Evolutionary conservation across 345 rosid species (phyloP), one percentile per base, ranked within the genome.

Genomic region (Hevea brasiliensis): DNA sequence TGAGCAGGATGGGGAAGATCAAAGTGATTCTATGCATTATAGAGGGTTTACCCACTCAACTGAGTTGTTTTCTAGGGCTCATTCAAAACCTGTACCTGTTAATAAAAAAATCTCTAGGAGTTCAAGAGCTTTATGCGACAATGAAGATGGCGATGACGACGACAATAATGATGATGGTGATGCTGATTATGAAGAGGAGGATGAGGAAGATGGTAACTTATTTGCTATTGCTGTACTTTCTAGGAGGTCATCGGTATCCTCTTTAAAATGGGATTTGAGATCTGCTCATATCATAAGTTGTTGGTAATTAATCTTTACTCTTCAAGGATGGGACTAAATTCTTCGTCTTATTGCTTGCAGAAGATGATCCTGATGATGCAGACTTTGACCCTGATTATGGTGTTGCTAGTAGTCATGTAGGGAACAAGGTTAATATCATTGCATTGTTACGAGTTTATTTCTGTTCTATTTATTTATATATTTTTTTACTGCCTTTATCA

Each of bases 1-100:
- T 70, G 99, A 96, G 86, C 99, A 93, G 84, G 99, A 91, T 84
- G 98, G 97, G 74, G 98, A 93, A 83, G 91, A 90, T 72, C 98
- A 89, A 77, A 89, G 92, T 65, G 98, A 93, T 73, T 86, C 87
- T 10, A 75, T 84, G 80, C 91, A 80, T 57, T 87, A 85, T 67
- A 83, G 85, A 82, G 89, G 86, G 67, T 75, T 85, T 77, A 80
- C 70, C 77, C 82, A 85, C 71, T 79, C 95, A 69, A 61, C 71
- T 62, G 94, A 82, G 61, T 75, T 77, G 71, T 90, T 77, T 77
- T 82, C 91, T 59, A 82, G 89, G 79, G 80, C 84, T 8, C 84
- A 86, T 67, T 70, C 87, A 9, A 85, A 82, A 80, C 84, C 87
- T 68, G 72, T 54, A 71, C 48, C 83, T 58, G 76, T 58, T 21